A percentile compares a stretch with the other conserved stretches of the same genome.
Conservation (phyloP, 768 basidiomycete species). For the Termitomyces sp. region DNA sequence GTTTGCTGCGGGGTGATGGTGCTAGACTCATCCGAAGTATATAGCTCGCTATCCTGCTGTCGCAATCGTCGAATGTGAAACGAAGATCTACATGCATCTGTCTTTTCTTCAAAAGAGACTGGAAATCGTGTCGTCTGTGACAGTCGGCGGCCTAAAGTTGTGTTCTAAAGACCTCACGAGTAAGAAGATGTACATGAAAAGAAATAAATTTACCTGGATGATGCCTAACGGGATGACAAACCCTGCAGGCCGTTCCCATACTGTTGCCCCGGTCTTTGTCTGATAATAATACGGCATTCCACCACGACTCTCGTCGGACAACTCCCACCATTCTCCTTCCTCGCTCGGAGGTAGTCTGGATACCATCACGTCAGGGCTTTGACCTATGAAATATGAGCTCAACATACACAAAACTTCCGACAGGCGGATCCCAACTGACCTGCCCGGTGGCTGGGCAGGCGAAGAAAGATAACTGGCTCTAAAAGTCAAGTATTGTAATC, state of each 20-base stretch:
- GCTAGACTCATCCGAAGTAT: conserved; percentile 14
- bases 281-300: conserved; percentile 93
- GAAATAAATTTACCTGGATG: conserved; percentile 55
- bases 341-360: conserved; percentile 72
- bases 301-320: conserved; percentile 75
- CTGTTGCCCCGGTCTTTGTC: conserved; percentile 84
- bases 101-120: conserved; percentile 22
- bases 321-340: conserved; percentile 96
- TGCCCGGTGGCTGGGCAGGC: conserved; percentile 91
- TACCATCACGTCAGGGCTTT: conserved; percentile 10
- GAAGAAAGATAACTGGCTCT: conserved; percentile 72
- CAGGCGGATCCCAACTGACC: conserved; percentile 90
- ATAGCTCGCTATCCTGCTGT: conserved; percentile 29
- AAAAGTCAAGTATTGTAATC: neutral
- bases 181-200: conserved; percentile 1
- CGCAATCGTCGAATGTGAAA: conserved; percentile 27
- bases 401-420: conserved; percentile 81
- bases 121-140: conserved; percentile 50
- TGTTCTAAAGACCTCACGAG: conserved; percentile 41
- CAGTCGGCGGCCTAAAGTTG: conserved; percentile 63
- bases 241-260: conserved; percentile 86
- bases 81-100: conserved; percentile 11
- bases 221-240: conserved; percentile 90
- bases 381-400: conserved; percentile 11
- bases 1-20: conserved; percentile 18